phyloP scores from a whole-genome alignment of 2,329 filamentous ascomycete species.

The Verruconis gallopava region DNA sequence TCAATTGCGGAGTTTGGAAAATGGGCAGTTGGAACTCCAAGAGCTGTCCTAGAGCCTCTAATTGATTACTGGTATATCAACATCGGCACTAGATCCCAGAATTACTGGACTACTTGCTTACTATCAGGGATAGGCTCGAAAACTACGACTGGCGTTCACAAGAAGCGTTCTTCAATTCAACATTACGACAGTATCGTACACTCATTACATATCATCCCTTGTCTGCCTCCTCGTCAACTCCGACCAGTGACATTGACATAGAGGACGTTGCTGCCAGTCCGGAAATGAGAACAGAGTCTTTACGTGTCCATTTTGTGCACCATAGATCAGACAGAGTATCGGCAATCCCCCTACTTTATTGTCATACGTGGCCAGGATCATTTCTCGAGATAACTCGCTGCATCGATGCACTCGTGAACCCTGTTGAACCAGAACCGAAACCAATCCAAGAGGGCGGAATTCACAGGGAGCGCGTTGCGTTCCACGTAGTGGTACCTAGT shows the following conservation, averaged over 20 bases:
- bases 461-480: constrained; percentile 16
- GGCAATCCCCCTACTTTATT: constrained; percentile 53
- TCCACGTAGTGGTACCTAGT: constrained; percentile 40
- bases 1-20: constrained; percentile 34
- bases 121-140: constrained; percentile 43
- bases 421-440: constrained; percentile 27
- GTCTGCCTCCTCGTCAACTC: constrained; percentile 45
- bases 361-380: constrained; percentile 58
- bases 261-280: background rate
- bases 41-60: constrained; percentile 48
- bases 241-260: constrained; percentile 53
- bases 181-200: constrained; percentile 36
- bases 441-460: background rate
- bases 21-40: constrained; percentile 45
- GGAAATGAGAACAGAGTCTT: constrained; percentile 18
- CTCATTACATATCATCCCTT: constrained; percentile 37
- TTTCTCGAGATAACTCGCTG: constrained; percentile 55
- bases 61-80: constrained; percentile 49
- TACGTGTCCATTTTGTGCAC: constrained; percentile 54
- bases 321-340: constrained; percentile 36
- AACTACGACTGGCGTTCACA: constrained; percentile 49
- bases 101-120: background rate
- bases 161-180: constrained; percentile 44
- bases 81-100: too few relatives aligned
- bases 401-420: constrained; percentile 31